Evolutionary conservation across 441 rosid species (phyloP), one percentile per base, ranked within the genome.

Genomic region (Mallotus japonicus): DNA sequence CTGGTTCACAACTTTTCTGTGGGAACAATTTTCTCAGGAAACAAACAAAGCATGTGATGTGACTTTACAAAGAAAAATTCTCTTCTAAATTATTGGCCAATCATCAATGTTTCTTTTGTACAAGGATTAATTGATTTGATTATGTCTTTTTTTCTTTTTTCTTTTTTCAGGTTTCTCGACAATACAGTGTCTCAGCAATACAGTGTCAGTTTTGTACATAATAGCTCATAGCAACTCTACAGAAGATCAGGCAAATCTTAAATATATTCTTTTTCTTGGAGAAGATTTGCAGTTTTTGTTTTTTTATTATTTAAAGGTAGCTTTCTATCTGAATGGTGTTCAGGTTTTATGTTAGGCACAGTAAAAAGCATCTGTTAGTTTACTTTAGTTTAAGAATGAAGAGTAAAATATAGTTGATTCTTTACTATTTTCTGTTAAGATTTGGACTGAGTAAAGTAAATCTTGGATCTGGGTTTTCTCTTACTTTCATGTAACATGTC

Each of bases 391-490:
- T 8, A 42, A 3, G 46, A 42, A 42, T n/a, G 40, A 28, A 28
- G 42, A 7, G n/a, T 65, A 20, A 65, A 65, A 13, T 65, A 20
- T 6, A 42, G 46, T 20, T 14, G 1, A 0, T 20, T 49, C 46
- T 50, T 32, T 14, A 22, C 12, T 15, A 5, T 40, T 65, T 49
- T 51, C n/a, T 54, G 3, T 42, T 32, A 32, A n/a, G 71, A 68
- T 16, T 54, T 68, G 71, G 62, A 20, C n/a, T 44, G 46, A 53
- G 49, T 12, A 16, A 71, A 71, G 42, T 60, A 32, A 51, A 17
- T 32, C 40, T 61, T 61, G 17, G 66, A 62, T 71, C 19, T 34
- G n/a, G 8, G 47, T 14, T 71, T 67, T 70, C 47, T 49, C 74
- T 62, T 71, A 13, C 24, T 61, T 51, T 62, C 16, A 24, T 20